phyloP scores from a whole-genome alignment of 305 asterid species.

The Fraxinus platypoda region DNA sequence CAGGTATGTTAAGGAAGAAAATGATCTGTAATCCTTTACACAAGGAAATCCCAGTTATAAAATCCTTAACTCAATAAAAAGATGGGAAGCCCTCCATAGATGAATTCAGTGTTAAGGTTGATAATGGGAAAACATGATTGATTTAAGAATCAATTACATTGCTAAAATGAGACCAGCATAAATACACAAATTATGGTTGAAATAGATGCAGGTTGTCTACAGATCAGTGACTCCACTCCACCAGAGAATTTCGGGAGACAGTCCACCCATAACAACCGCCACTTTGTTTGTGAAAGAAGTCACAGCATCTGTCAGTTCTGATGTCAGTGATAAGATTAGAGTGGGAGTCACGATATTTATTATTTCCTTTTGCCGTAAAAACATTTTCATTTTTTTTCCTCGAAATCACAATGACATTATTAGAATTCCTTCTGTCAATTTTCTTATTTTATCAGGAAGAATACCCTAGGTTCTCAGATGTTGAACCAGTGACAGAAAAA shows the following conservation, averaged over 20 bases:
- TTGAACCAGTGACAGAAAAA: conserved; percentile 4
- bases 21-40: neutral
- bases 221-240: neutral
- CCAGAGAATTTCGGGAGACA: neutral
- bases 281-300: neutral
- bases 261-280: neutral
- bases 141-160: conserved; percentile 1
- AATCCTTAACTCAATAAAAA: neutral
- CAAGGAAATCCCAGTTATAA: neutral
- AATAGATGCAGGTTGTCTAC: neutral
- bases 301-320: neutral
- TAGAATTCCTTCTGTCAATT: neutral
- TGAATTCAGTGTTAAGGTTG: neutral
- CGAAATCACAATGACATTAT: neutral
- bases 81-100: neutral
- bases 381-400: neutral
- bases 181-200: neutral
- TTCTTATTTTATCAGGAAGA: neutral
- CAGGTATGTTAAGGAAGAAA: neutral
- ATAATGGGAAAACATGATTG: conserved; percentile 3
- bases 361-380: neutral
- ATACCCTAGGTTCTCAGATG: neutral
- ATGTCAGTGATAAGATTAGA: neutral
- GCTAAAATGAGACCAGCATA: conserved; percentile 3
- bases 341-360: neutral